These are phyloP conservation scores for Raddia distichophylla DNA, from an alignment of 176 grass and related monocot species.

Conservation along the genomic window DNA sequence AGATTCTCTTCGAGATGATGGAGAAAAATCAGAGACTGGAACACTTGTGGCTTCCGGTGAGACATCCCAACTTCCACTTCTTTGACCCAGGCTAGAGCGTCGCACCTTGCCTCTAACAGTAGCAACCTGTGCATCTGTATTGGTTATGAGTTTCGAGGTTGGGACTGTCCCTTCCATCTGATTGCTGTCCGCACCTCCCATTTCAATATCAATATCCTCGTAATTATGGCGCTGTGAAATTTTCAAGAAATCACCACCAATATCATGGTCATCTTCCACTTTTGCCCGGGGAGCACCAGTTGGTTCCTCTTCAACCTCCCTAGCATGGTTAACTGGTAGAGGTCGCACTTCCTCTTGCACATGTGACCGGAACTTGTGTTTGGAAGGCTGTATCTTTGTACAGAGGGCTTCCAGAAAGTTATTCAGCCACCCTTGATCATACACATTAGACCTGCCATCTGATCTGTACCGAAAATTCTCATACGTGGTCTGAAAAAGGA, in stretches of 20 bases:
- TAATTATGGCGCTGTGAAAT: slow-evolving; percentile 59
- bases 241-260: slow-evolving; percentile 62
- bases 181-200: slow-evolving; percentile 32
- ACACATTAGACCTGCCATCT: slow-evolving; percentile 55
- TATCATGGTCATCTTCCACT: slow-evolving; percentile 72
- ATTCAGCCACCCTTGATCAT: slow-evolving; percentile 63
- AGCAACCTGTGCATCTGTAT: slow-evolving; percentile 42
- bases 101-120: slow-evolving; percentile 15
- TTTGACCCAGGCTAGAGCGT: slow-evolving; percentile 19
- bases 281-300: slow-evolving; percentile 54
- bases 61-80: slow-evolving; percentile 47
- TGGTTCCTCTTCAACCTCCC: slow-evolving; percentile 54
- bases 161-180: slow-evolving; percentile 43
- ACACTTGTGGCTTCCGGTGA: slow-evolving; percentile 15
- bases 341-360: slow-evolving; percentile 56
- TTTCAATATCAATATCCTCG: slow-evolving; percentile 60
- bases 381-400: slow-evolving; percentile 58
- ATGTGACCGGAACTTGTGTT: slow-evolving; percentile 52
- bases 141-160: slow-evolving; percentile 31
- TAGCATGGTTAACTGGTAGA: slow-evolving; percentile 25
- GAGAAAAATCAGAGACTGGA: background rate
- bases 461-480: slow-evolving; percentile 78
- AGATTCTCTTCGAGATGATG: slow-evolving; percentile 12
- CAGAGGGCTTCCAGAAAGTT: slow-evolving; percentile 76
- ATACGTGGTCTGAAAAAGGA: slow-evolving; percentile 73